Evolutionary conservation across 176 grass and related monocot genomes (phyloP), one percentile per base, ranked within the genome.

Genomic region (Elaeis guineensis): DNA sequence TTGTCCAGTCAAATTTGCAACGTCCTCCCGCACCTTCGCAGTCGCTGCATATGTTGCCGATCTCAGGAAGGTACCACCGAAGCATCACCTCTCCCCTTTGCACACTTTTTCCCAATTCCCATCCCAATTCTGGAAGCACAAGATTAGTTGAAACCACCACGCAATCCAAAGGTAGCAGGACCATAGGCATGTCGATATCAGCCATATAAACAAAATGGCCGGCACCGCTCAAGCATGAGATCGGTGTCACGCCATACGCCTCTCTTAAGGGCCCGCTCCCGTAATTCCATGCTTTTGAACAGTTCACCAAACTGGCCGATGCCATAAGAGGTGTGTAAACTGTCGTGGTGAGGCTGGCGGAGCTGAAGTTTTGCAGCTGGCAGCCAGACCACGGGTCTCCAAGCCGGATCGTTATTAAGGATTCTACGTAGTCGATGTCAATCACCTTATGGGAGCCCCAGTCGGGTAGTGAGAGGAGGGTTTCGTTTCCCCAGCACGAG

Each of bases 401-500:
- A 17, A 60, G 57, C 0, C 51, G 8, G 35, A 78, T 26, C 3
- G 25, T 61, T 8, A 20, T 7, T n/a, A n/a, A n/a, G n/a, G n/a
- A n/a, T 19, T 5, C 1, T 61, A 1, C 9, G 54, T 85, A 82
- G 59, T 73, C 59, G 53, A 90, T 76, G 3, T 5, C 30, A 0
- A 39, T 68, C 19, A 90, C 78, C 23, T 70, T 77, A 52, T 52
- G 74, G 69, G 75, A 25, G 19, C 75, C 67, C 21, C 63, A 52
- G 30, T 66, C 22, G 1, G 50, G 81, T 39, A 79, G 78, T 24
- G 62, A 18, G 6, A 90, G 63, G 49, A 79, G 12, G 2, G 75
- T 82, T 39, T 79, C 75, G 0, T 68, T n/a, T 15, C 62, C 50
- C 8, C 32, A 79, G 49, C 82, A 90, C 8, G 87, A 79, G 53